Conservation (phyloP, 1,284 basidiomycete genomes). For the Boletus sp. region DNA sequence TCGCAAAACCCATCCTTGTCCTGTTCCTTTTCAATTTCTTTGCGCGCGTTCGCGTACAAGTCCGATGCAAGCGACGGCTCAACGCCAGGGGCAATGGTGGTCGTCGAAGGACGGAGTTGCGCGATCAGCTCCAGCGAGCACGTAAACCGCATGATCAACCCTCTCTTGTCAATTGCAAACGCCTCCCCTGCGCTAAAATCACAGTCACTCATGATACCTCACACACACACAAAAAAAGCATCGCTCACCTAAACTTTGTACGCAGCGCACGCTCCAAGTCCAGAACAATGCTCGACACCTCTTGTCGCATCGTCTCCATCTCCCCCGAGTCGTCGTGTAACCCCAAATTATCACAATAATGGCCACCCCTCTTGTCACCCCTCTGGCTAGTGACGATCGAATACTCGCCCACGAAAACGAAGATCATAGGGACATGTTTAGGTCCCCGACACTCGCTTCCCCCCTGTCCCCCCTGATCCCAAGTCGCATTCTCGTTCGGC, state of each 20-base stretch:
- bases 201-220: neutral
- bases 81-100: neutral
- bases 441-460: neutral
- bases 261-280: conserved; percentile 16
- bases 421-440: conserved; percentile 25
- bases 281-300: conserved; percentile 16
- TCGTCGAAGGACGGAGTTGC: conserved; percentile 22
- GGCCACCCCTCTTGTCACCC: conserved; percentile 32
- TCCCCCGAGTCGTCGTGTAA: neutral
- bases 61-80: neutral
- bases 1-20: neutral
- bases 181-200: conserved; percentile 31
- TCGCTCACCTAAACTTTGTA: conserved; percentile 39
- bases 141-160: conserved; percentile 39
- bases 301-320: conserved; percentile 17
- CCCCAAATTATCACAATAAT: neutral
- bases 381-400: conserved; percentile 42
- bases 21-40: neutral
- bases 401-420: conserved; percentile 54
- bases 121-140: conserved; percentile 37
- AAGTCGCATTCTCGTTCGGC: neutral
- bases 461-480: neutral
- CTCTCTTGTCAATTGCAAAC: conserved; percentile 34
- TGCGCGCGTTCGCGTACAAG: neutral
- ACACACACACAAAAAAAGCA: neutral